Evolutionary conservation across 106 monocot species (phyloP).

Genomic region (Acorus gramineus): DNA sequence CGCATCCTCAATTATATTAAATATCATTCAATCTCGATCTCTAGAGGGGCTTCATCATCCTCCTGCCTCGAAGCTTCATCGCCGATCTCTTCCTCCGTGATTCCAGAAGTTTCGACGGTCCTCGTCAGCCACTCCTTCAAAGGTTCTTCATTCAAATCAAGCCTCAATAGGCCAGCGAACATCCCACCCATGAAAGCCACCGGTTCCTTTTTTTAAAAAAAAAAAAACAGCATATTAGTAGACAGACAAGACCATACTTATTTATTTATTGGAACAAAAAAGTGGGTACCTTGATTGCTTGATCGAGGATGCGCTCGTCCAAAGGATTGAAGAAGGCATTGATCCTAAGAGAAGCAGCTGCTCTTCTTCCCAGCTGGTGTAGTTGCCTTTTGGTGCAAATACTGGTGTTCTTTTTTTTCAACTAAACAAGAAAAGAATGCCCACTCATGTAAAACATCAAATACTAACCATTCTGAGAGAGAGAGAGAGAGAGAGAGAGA

Average conservation of each 20-base stretch:
- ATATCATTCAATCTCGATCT: slow-evolving; percentile 78
- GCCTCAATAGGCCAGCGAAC: slow-evolving; percentile 82
- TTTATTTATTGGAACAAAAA: background rate
- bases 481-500: too few species aligned
- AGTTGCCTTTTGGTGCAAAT: too few species aligned
- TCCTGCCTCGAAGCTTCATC: slow-evolving; percentile 14
- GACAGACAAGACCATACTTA: too few species aligned
- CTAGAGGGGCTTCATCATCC: slow-evolving; percentile 47
- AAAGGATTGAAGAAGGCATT: slow-evolving; percentile 60
- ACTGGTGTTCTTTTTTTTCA: too few species aligned
- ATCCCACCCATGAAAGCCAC: slow-evolving; percentile 84
- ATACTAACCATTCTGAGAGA: too few species aligned
- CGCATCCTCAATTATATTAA: background rate
- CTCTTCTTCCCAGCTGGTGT: too few species aligned
- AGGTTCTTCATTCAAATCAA: slow-evolving; percentile 89
- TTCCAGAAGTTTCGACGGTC: slow-evolving; percentile 65
- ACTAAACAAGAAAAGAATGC: too few species aligned
- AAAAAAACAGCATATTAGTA: too few species aligned
- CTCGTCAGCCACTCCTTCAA: slow-evolving; percentile 72
- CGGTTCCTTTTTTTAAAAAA: slow-evolving; percentile 46
- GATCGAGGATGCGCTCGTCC: slow-evolving; percentile 62
- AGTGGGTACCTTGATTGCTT: slow-evolving; percentile 57
- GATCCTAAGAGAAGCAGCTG: background rate
- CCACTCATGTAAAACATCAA: too few species aligned
- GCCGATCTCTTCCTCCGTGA: slow-evolving; percentile 23